Percentiles rank a stretch among this genome's conserved stretches.
phyloP scores from a whole-genome alignment of 148 eudicot species.

The Vaccinium macrocarpon region DNA sequence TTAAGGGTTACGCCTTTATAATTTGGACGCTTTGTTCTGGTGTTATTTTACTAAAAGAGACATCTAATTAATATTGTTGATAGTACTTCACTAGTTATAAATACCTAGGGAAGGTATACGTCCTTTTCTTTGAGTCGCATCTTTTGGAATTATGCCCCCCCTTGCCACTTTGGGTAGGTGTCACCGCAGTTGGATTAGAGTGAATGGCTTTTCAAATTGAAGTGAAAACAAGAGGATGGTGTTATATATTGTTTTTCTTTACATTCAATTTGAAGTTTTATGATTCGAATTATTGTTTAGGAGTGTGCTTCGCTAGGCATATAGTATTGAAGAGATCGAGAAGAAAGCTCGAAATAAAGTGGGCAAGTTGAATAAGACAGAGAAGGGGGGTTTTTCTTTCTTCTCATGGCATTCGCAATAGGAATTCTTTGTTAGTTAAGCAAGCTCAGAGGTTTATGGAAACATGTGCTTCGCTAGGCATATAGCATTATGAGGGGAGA shows the following conservation, averaged over 20 bases:
- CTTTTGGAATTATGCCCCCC: not conserved
- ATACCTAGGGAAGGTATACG: conserved; percentile 11
- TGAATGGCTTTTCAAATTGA: not conserved
- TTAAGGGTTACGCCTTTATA: not conserved
- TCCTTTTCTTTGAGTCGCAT: conserved; percentile 1
- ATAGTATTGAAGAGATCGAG: too few species aligned
- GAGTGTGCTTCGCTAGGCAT: too few species aligned
- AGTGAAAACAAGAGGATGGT: not conserved
- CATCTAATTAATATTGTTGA: not conserved
- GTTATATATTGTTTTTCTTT: not conserved
- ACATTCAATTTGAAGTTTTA: too few species aligned
- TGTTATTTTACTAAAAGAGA: not conserved
- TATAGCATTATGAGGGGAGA: too few species aligned
- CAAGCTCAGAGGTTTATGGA: too few species aligned
- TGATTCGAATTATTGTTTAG: too few species aligned
- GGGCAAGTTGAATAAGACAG: too few species aligned
- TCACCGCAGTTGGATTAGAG: not conserved
- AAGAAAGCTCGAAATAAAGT: too few species aligned
- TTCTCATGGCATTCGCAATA: too few species aligned
- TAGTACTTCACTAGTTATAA: not conserved
- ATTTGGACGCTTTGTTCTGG: not conserved
- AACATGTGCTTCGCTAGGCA: too few species aligned
- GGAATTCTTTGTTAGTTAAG: too few species aligned
- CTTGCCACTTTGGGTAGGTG: not conserved
- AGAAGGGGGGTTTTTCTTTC: too few species aligned